Evolutionary conservation across 23 red algal genomes (phyloP), one percentile per base, ranked within the genome.

Genomic region (Gracilaria domingensis): DNA sequence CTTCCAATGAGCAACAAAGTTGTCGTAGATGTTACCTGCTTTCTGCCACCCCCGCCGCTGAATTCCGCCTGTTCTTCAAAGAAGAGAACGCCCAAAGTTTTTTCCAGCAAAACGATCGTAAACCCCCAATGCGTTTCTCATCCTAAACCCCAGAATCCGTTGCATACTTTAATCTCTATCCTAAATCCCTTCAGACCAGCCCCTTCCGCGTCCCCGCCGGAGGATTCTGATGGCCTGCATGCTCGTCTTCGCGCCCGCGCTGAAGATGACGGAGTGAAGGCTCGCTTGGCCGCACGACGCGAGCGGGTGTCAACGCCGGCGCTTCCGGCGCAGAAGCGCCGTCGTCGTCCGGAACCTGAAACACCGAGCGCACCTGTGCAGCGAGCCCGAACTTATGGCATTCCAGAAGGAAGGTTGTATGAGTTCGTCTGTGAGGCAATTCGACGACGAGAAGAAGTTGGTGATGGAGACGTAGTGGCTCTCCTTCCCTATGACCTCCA

Each of bases 401-500:
- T 83, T 21, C 40, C 83, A 24, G 83, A 87, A 55, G 60, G 32
- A 26, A 48, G 83, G 6, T 12, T 87, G 14, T 75, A 74, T 49
- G 62, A 74, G 33, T 58, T 87, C 24, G 62, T 87, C n/a, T 36
- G 67, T 20, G 67, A 75, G 24, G 83, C 83, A 14, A 36, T 73
- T 1, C 83, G 66, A 33, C 61, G 83, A 32, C 62, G 83, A 32
- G 76, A 81, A 36, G 83, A 53, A 74, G 65, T 75, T 4, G 83
- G 56, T 71, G 37, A 72, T 24, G 36, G 50, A 51, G 65, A 87
- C 23, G 33, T 87, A 18, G 83, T 65, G 16, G 71, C 86, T 18
- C 71, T 89, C n/a, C 47, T 89, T 26, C 86, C 86, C 12, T 89
- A 89, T 33, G 74, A 78, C 57, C 47, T 89, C 3, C 86, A 89